Percentiles rank a stretch among this genome's conserved stretches.
These are phyloP conservation scores for Cryphonectria radicalis DNA, from an alignment of 2,329 filamentous ascomycete species.

Conservation along the genomic window DNA sequence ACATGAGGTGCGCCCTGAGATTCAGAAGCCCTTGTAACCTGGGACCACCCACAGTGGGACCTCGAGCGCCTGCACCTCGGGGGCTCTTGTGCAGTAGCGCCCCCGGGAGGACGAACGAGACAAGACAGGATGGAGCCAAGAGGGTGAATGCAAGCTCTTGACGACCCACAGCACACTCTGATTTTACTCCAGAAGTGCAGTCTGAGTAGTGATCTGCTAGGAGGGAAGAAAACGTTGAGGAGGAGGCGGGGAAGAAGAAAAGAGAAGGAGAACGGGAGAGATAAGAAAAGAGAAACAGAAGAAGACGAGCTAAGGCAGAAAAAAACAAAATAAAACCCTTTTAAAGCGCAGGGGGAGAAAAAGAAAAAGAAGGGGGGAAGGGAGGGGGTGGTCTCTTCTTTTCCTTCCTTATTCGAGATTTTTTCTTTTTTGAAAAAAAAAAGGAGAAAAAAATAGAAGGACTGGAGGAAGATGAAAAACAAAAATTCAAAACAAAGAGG, in stretches of 20 bases:
- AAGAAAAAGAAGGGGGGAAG: no score
- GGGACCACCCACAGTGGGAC: constrained; percentile 9
- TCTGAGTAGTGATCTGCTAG: not conserved
- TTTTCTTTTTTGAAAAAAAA: not conserved
- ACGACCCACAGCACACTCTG: constrained; percentile 3
- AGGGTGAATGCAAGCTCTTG: constrained; percentile 1
- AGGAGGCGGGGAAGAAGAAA: not conserved
- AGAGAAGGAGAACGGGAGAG: not conserved
- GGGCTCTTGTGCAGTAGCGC: constrained; percentile 12
- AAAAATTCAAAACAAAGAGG: not conserved
- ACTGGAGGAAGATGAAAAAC: no score
- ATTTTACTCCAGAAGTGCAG: not conserved
- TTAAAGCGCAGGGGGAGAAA: no score
- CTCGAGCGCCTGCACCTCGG: constrained; percentile 7
- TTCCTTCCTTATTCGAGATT: not conserved
- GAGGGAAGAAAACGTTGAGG: not conserved
- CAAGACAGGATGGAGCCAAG: constrained; percentile 4
- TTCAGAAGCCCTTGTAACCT: constrained; percentile 2
- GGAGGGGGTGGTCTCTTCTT: not conserved
- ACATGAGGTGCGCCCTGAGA: constrained; percentile 15
- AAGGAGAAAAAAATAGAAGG: not conserved
- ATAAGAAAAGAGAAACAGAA: not conserved
- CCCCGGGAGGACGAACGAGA: constrained; percentile 10
- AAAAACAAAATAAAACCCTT: not conserved
- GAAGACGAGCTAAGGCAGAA: not conserved